Evolutionary conservation across 148 eudicot genomes (phyloP).

Genomic region (Suaeda aralocaspica): DNA sequence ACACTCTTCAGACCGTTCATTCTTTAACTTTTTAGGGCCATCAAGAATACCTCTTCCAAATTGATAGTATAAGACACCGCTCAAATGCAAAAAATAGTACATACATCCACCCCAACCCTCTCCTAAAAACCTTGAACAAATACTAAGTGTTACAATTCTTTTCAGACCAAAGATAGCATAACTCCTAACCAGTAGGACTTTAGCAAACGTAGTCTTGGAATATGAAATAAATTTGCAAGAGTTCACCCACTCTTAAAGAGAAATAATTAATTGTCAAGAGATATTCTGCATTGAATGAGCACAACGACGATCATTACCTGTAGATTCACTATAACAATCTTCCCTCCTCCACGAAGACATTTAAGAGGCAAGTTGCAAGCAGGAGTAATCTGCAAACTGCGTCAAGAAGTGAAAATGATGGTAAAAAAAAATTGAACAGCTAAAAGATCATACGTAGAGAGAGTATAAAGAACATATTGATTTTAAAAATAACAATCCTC

Average conservation of each 20-base stretch:
- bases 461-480: too few relatives aligned
- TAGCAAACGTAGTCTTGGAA: background rate
- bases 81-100: too few relatives aligned
- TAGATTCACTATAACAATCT: slow-evolving; percentile 93
- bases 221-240: background rate
- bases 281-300: background rate
- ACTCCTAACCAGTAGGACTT: background rate
- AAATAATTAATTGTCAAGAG: background rate
- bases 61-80: too few relatives aligned
- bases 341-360: slow-evolving; percentile 79
- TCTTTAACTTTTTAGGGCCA: too few relatives aligned
- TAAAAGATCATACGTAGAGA: background rate
- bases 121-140: too few relatives aligned
- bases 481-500: too few relatives aligned
- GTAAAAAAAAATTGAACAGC: background rate
- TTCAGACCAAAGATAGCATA: background rate
- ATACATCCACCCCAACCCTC: too few relatives aligned
- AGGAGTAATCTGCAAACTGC: slow-evolving; percentile 99
- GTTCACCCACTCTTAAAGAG: background rate
- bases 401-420: slow-evolving; percentile 19
- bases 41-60: too few relatives aligned
- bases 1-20: too few relatives aligned
- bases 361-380: slow-evolving; percentile 93
- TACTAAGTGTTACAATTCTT: background rate
- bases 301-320: slow-evolving; percentile 46